Base-by-base conservation (phyloP, 2,329 filamentous ascomycete species). In the Dendrostoma leiphaemia region DNA sequence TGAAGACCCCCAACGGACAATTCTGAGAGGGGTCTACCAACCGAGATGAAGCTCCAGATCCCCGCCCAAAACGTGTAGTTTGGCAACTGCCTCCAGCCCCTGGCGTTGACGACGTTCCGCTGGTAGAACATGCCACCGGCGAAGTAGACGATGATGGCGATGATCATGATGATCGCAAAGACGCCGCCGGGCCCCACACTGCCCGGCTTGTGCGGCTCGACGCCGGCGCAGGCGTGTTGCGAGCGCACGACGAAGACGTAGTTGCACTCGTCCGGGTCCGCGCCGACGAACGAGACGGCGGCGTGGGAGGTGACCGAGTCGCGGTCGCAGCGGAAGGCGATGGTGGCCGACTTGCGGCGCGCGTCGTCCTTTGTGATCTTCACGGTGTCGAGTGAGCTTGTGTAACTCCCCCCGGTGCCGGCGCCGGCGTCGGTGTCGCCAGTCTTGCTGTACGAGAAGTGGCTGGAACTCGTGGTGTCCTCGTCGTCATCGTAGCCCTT, bases 201-300 rank as follows among this genome's bases (percentile, higher is more conserved):
- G 76, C 92, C 72, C 73, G 90, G 78, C 68, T 89, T 90, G 69
- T 88, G 84, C 54, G 86, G 84, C 66, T 86, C 82, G 41, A 81
- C 79, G 51, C 77, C 77, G 12, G 81, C 77, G 64, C 94, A 99
- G 10, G 92, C 93, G 61, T 91, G 88, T 43, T 83, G 80, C 23
- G 90, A 94, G 60, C 93, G 88, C 47, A 92, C 87, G 70, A 97
- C 92, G 74, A 99, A 99, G 72, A 96, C 89, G 73, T 97, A 99
- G 28, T 90, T 85, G 78, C 94, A 99, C 57, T 95, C 88, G 67
- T 97, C 92, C 37, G 90, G 87, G 58, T 92, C 88, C 40, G 77
- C 75, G 56, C 89, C 90, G 56, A 97, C 87, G 68, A 96, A 99
- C 19, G 90, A 91, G 34, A 94, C 78, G 4, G 82, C 81, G 4